These are phyloP conservation scores for Magnaporthales sp. DNA, from an alignment of 2,329 filamentous ascomycete species.

Conservation along the genomic window DNA sequence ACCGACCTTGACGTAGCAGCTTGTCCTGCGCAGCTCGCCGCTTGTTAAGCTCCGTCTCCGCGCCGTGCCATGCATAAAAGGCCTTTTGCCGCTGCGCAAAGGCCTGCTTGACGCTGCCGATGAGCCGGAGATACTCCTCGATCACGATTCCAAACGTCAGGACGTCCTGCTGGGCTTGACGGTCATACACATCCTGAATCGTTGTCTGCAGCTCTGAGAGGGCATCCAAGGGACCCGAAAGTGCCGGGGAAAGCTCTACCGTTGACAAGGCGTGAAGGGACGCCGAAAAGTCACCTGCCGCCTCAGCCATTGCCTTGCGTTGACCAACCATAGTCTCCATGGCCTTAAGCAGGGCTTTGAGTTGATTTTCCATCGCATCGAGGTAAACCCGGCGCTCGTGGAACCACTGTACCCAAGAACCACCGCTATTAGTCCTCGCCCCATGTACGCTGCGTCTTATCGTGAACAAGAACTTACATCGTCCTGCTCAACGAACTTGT, in stretches of 20 bases:
- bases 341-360: constrained; percentile 83
- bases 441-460: background rate
- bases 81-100: constrained; percentile 91
- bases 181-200: constrained; percentile 90
- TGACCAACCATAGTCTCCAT: constrained; percentile 90
- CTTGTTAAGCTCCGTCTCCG: constrained; percentile 86
- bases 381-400: constrained; percentile 93
- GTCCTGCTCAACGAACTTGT: constrained; percentile 96
- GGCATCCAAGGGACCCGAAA: constrained; percentile 83
- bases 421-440: constrained; percentile 6
- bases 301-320: constrained; percentile 87
- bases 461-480: constrained; percentile 51
- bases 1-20: constrained; percentile 86
- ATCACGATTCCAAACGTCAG: constrained; percentile 95
- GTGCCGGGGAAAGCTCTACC: constrained; percentile 81
- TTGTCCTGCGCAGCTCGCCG: constrained; percentile 86
- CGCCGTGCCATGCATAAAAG: constrained; percentile 87
- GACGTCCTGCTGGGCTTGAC: constrained; percentile 94
- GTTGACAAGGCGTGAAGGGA: constrained; percentile 88
- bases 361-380: constrained; percentile 84
- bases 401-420: constrained; percentile 64
- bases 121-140: constrained; percentile 94
- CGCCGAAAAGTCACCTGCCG: constrained; percentile 84
- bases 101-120: constrained; percentile 88
- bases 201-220: constrained; percentile 90